Evolutionary conservation across 1,284 basidiomycete species (phyloP).

Genomic region (Cryptococcus sp.): DNA sequence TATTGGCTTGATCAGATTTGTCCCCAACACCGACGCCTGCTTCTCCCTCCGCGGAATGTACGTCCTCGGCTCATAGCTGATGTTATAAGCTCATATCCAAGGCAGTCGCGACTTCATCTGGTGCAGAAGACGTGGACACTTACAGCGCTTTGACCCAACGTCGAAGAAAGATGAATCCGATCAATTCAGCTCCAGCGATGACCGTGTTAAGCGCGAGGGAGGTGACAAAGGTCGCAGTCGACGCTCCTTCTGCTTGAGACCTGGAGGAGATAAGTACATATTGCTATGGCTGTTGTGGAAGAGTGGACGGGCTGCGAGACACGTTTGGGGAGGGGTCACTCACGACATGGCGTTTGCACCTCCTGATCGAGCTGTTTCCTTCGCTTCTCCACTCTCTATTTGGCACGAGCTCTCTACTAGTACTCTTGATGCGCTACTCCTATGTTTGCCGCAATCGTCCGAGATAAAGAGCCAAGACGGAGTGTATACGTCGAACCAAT

Average conservation of each 20-base stretch:
- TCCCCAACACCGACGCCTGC: slow-evolving; percentile 32
- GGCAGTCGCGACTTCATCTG: not conserved
- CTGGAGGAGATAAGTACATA: too few species aligned
- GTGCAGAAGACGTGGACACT: slow-evolving; percentile 37
- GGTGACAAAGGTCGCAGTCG: slow-evolving; percentile 60
- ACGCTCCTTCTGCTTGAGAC: slow-evolving; percentile 18
- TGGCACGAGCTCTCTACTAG: too few species aligned
- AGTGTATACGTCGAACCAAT: too few species aligned
- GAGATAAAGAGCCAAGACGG: too few species aligned
- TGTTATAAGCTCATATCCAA: not conserved
- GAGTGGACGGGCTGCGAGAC: too few species aligned
- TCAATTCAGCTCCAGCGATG: slow-evolving; percentile 57
- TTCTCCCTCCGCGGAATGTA: slow-evolving; percentile 48
- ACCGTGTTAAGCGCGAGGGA: slow-evolving; percentile 56
- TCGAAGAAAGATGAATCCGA: slow-evolving; percentile 58
- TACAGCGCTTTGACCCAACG: slow-evolving; percentile 43
- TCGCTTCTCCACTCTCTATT: too few species aligned
- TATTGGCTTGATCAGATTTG: slow-evolving; percentile 27
- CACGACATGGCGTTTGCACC: too few species aligned
- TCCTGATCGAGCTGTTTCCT: too few species aligned
- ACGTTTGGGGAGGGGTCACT: too few species aligned
- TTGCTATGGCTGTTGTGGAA: too few species aligned
- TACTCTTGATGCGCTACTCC: too few species aligned
- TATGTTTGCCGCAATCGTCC: too few species aligned
- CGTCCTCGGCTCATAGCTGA: slow-evolving; percentile 68